Conservation (phyloP, 345 rosid genomes). For the Fremontodendron californicum region DNA sequence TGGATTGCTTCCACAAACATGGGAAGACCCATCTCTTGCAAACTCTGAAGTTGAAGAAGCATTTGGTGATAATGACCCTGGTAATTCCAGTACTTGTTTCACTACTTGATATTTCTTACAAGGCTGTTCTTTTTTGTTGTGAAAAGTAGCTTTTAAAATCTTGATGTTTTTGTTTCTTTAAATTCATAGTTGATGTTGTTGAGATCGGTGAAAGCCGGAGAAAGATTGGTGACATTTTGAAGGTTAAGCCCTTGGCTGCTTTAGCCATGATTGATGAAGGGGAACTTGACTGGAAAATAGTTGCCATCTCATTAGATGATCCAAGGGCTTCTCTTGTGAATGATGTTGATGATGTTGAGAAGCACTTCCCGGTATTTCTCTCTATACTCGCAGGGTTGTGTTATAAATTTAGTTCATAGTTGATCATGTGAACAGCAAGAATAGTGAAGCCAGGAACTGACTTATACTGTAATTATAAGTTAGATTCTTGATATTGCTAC, state of each 20-base stretch:
- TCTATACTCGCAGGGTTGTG: not conserved
- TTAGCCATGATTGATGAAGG: conserved; percentile 98
- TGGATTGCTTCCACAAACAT: conserved; percentile 97
- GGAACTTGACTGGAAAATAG: conserved; percentile 97
- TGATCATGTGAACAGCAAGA: not conserved
- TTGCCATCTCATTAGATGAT: conserved; percentile 88
- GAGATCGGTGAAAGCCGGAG: conserved; percentile 77
- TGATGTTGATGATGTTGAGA: conserved; percentile 80
- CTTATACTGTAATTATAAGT: not conserved
- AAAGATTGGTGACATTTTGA: conserved; percentile 73
- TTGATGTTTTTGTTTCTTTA: not conserved
- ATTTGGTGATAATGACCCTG: conserved; percentile 97
- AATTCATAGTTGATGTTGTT: conserved; percentile 76
- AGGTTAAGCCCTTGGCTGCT: conserved; percentile 84
- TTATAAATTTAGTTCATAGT: not conserved
- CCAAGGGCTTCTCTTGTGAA: conserved; percentile 86
- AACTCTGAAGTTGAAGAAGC: conserved; percentile 89
- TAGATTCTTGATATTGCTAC: not conserved
- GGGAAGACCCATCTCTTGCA: conserved; percentile 92
- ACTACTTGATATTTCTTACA: not conserved
- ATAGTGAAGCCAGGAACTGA: not conserved
- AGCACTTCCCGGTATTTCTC: conserved; percentile 79
- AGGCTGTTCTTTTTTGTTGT: not conserved
- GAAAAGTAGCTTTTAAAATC: not conserved
- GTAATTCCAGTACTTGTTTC: conserved; percentile 27